These are phyloP conservation scores for Boletus speciosus DNA, from an alignment of 768 basidiomycete genomes.

Conservation along the genomic window DNA sequence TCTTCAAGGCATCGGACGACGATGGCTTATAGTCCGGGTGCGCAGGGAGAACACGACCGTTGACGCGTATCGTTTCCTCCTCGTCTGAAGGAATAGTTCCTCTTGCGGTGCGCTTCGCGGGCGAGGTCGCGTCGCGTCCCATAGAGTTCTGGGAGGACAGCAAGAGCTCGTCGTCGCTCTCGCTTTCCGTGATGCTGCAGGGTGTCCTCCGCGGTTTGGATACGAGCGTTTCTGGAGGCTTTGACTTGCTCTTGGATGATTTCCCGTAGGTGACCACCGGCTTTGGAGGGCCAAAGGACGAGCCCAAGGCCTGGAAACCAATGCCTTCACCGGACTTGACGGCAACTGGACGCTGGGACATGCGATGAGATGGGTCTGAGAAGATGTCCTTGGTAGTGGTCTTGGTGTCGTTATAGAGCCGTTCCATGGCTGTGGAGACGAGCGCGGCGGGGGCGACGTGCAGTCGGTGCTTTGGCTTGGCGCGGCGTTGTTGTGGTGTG, in stretches of 20 bases:
- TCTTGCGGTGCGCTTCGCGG: slow-evolving; percentile 11
- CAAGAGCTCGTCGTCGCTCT: slow-evolving; percentile 31
- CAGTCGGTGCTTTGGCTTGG: slow-evolving; percentile 1
- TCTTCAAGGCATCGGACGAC: background rate
- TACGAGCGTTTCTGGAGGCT: background rate
- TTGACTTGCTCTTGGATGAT: slow-evolving; percentile 12
- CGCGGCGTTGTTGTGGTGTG: slow-evolving; percentile 29
- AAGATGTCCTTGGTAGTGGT: background rate
- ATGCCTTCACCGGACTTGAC: slow-evolving; percentile 27
- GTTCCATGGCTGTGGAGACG: slow-evolving; percentile 21
- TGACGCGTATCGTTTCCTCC: slow-evolving; percentile 13
- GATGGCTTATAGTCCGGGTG: slow-evolving; percentile 27
- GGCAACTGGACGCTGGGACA: slow-evolving; percentile 21
- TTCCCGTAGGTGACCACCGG: background rate
- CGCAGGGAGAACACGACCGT: slow-evolving; percentile 13
- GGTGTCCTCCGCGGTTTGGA: background rate
- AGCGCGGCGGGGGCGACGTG: background rate
- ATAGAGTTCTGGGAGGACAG: slow-evolving; percentile 24
- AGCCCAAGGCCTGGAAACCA: slow-evolving; percentile 24
- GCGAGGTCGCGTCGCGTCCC: slow-evolving; percentile 5
- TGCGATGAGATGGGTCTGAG: slow-evolving; percentile 19
- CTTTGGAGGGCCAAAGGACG: slow-evolving; percentile 17
- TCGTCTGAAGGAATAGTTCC: background rate
- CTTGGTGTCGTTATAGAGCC: background rate
- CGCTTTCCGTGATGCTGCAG: background rate